Evolutionary conservation across 208 protist species (phyloP).

Genomic region (Jaenimonas drosophilae): DNA sequence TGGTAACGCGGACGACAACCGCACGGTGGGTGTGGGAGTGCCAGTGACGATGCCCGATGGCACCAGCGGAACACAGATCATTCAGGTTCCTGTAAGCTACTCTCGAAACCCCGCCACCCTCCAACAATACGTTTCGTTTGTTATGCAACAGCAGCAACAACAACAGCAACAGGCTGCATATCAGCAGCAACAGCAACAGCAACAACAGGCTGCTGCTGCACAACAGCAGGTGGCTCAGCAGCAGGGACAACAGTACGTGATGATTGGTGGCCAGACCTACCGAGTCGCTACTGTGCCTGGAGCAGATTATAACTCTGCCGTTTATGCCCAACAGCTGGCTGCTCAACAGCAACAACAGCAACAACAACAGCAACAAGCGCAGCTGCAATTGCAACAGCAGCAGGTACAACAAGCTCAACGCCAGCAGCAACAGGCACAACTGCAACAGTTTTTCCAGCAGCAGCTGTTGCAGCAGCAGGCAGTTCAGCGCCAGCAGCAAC

Average conservation of each 20-base stretch:
- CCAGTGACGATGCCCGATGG: no score
- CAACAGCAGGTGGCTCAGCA: background rate
- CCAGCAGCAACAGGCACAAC: conserved; percentile 4
- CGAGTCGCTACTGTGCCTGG: background rate
- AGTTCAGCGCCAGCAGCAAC: background rate
- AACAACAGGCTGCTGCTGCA: background rate
- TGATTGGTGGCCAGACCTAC: background rate
- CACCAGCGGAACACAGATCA: no score
- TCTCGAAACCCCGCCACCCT: no score
- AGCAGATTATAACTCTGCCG: no score
- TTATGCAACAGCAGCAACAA: no score
- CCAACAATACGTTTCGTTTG: no score
- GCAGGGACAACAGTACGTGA: background rate
- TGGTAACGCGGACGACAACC: no score
- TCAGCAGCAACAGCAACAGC: background rate
- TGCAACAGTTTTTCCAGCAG: background rate
- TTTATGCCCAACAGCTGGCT: background rate
- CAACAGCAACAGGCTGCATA: no score
- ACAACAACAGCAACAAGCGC: background rate
- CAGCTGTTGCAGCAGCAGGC: conserved; percentile 3
- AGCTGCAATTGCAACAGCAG: background rate
- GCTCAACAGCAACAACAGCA: background rate
- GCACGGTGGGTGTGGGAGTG: no score
- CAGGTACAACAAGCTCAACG: background rate
- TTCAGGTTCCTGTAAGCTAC: no score